These are phyloP conservation scores for Fennellomyces sp. DNA, from an alignment of 371 early-diverging fungal genomes.

Conservation along the genomic window DNA sequence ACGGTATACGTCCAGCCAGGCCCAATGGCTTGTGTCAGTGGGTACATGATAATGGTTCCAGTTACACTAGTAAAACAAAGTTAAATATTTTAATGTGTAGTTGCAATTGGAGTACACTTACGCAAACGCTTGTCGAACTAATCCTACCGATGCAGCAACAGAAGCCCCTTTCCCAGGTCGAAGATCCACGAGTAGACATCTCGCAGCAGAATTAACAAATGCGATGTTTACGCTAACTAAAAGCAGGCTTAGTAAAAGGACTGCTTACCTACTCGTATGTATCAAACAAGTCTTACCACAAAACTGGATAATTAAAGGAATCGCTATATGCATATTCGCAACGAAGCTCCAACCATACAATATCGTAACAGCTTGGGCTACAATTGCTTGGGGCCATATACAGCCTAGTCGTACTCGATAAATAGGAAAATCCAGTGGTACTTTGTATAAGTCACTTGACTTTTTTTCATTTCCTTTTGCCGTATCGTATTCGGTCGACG, in stretches of 20 bases:
- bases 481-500: neutral
- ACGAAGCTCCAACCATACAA: neutral
- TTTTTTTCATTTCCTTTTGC: neutral
- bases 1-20: neutral
- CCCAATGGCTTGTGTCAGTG: neutral
- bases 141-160: neutral
- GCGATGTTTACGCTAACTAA: neutral
- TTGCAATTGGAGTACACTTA: neutral
- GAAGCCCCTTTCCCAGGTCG: neutral
- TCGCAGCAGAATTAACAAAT: neutral
- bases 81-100: neutral
- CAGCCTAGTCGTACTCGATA: neutral
- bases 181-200: neutral
- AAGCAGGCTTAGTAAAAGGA: neutral
- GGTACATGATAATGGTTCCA: neutral
- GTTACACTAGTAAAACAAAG: neutral
- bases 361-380: neutral
- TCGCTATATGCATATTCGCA: neutral
- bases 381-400: neutral
- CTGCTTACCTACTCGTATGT: neutral
- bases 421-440: neutral
- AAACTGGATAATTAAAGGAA: neutral
- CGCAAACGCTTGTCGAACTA: neutral
- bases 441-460: neutral
- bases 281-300: neutral